Conservation (phyloP, 371 early-diverging fungal genomes). For the Apophysomyces trapeziformis region DNA sequence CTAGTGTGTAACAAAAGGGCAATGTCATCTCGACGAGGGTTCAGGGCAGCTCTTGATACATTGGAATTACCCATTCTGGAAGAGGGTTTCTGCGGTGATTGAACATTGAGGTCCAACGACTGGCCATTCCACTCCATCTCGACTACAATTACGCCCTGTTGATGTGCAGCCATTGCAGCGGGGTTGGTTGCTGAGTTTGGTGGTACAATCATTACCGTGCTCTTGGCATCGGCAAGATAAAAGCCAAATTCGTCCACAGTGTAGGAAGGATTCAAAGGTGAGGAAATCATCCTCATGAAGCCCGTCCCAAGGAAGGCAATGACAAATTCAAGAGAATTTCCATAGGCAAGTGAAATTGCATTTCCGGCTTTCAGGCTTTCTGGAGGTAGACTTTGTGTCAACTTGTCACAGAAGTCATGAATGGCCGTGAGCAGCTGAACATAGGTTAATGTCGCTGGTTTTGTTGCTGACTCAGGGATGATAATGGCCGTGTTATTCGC, state of each 20-base stretch:
- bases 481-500: conserved; percentile 35
- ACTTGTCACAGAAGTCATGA: conserved; percentile 38
- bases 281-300: conserved; percentile 66
- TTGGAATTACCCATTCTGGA: background rate
- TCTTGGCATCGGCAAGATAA: conserved; percentile 76
- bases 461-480: conserved; percentile 46
- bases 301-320: conserved; percentile 73
- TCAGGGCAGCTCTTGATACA: conserved; percentile 14
- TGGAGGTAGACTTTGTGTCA: conserved; percentile 36
- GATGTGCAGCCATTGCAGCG: conserved; percentile 67
- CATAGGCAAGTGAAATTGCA: conserved; percentile 70
- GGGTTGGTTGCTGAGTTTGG: conserved; percentile 48
- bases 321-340: conserved; percentile 73
- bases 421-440: conserved; percentile 39
- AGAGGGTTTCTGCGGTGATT: conserved; percentile 15
- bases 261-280: conserved; percentile 82
- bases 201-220: conserved; percentile 69
- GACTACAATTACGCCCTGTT: conserved; percentile 58
- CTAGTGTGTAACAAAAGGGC: conserved; percentile 97
- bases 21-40: conserved; percentile 59
- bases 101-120: conserved; percentile 30
- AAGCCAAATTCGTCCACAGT: conserved; percentile 78
- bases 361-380: conserved; percentile 56
- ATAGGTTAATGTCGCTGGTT: conserved; percentile 38
- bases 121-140: conserved; percentile 59